phyloP scores from a whole-genome alignment of 441 rosid species.

The Theobroma grandiflorum region DNA sequence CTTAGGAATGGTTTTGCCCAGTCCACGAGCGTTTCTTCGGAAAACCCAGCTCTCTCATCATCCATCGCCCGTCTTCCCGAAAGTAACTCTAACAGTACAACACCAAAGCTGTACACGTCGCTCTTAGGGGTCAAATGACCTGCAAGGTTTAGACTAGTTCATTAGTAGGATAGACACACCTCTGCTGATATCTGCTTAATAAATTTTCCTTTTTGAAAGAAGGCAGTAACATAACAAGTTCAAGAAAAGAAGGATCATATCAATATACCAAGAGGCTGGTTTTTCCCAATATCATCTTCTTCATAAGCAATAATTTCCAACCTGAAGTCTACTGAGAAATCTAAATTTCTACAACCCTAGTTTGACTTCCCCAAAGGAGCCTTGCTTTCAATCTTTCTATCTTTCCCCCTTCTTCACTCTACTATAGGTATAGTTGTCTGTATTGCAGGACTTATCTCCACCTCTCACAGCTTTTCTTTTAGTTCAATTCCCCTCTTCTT shows the following conservation, averaged over 20 bases:
- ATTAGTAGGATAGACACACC: background rate
- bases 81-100: slow-evolving; percentile 74
- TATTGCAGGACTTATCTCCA: background rate
- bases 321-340: background rate
- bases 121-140: slow-evolving; percentile 88
- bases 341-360: background rate
- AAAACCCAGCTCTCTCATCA: slow-evolving; percentile 50
- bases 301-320: background rate
- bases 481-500: background rate
- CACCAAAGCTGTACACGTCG: slow-evolving; percentile 91
- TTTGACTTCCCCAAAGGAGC: background rate
- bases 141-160: slow-evolving; percentile 30
- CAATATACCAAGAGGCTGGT: background rate
- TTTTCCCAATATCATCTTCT: background rate
- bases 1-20: slow-evolving; percentile 86
- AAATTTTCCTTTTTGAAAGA: background rate
- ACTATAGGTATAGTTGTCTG: background rate
- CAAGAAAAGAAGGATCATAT: background rate
- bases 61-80: slow-evolving; percentile 73
- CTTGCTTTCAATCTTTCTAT: background rate
- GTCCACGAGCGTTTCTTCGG: slow-evolving; percentile 71
- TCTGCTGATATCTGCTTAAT: background rate
- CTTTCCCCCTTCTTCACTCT: background rate
- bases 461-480: background rate
- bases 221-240: background rate